These are phyloP conservation scores for Neurospora africana DNA, from an alignment of 495 filamentous ascomycete genomes.

Conservation along the genomic window DNA sequence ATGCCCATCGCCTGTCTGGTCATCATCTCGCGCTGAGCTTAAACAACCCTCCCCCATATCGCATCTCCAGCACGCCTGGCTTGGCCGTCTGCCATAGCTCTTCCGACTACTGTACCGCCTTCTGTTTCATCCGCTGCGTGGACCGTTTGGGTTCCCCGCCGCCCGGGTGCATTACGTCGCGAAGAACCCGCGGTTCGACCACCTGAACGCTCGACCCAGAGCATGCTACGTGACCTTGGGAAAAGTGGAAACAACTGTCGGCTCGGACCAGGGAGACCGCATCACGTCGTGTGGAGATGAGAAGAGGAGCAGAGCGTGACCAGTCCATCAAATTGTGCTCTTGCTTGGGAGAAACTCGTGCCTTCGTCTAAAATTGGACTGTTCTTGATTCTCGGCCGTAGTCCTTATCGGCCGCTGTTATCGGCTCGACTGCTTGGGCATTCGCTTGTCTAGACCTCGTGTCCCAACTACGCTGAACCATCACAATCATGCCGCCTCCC, in stretches of 20 bases:
- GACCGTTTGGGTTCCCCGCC: conserved; percentile 1
- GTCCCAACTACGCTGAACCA: neutral
- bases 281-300: conserved; percentile 1
- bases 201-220: conserved; percentile 1
- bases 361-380: neutral
- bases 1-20: neutral
- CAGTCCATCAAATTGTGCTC: conserved; percentile 1
- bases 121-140: conserved; percentile 1
- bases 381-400: neutral
- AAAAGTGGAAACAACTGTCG: neutral
- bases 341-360: neutral
- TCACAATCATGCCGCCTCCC: conserved; percentile 32
- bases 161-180: conserved; percentile 5
- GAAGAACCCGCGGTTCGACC: neutral
- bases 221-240: neutral
- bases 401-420: neutral
- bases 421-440: neutral
- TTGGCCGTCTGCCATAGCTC: neutral
- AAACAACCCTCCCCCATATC: neutral
- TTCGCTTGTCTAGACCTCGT: neutral
- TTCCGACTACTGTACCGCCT: neutral
- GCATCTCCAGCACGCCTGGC: neutral
- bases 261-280: neutral
- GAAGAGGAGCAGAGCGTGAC: neutral
- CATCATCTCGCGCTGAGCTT: neutral